phyloP scores from a whole-genome alignment of 768 basidiomycete species.

The Leucosporidium yakuticum region DNA sequence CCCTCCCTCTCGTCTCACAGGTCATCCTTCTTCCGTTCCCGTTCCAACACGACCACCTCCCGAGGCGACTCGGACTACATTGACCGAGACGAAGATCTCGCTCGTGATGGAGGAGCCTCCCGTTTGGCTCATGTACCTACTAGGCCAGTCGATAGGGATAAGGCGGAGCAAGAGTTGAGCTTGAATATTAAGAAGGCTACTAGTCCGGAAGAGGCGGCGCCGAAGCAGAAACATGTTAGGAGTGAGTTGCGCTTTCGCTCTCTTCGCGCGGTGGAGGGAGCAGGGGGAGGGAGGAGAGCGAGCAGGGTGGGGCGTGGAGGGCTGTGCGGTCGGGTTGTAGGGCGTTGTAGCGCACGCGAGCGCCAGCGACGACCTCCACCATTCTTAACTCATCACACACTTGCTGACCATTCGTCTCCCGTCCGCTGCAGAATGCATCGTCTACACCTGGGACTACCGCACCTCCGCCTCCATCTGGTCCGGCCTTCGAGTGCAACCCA shows the following conservation, averaged over 20 bases:
- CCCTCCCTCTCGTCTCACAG: no score
- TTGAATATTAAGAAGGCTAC: constrained; percentile 99
- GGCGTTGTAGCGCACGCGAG: no score
- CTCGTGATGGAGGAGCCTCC: no score
- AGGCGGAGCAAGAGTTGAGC: constrained; percentile 87
- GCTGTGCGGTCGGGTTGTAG: not conserved
- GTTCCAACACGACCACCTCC: constrained; percentile 8
- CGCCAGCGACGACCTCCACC: no score
- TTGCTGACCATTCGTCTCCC: not conserved
- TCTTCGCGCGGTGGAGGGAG: not conserved
- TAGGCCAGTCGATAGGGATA: constrained; percentile 59
- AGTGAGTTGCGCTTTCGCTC: constrained; percentile 55
- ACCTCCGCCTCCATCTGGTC: constrained; percentile 98
- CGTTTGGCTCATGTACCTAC: no score
- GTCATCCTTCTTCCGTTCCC: constrained; percentile 6
- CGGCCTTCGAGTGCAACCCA: constrained; percentile 90
- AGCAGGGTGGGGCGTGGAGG: not conserved
- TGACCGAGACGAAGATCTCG: constrained; percentile 15
- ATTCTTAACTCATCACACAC: no score
- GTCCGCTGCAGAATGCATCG: constrained; percentile 71
- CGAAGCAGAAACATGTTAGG: constrained; percentile 98
- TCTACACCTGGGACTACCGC: constrained; percentile 99
- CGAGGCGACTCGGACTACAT: constrained; percentile 29
- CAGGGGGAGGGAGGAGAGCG: not conserved
- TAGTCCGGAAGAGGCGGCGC: constrained; percentile 86